Conservation (phyloP, 345 rosid species). For the Aegle marmelos region DNA sequence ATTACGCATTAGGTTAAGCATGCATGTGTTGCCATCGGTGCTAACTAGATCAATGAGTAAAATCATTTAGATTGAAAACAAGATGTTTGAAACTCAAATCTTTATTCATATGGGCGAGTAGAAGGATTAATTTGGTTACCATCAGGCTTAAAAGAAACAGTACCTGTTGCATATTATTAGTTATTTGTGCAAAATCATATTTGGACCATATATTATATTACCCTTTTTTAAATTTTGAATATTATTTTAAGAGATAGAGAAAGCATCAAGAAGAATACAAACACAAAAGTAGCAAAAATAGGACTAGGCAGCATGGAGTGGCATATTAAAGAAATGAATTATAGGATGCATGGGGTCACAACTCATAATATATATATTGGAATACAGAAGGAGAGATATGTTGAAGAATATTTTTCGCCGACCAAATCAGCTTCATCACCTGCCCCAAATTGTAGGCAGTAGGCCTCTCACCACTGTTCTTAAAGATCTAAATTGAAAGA, state of each 20-base stretch:
- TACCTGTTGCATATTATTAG: no score
- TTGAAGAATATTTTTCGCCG: background rate
- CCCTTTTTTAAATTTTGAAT: background rate
- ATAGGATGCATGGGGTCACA: background rate
- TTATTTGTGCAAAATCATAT: no score
- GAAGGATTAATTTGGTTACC: no score
- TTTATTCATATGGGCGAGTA: no score
- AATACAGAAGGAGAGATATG: no score
- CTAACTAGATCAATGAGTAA: no score
- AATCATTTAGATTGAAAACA: no score
- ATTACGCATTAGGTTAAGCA: background rate
- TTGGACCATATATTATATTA: no score
- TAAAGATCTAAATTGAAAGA: background rate
- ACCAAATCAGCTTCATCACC: background rate
- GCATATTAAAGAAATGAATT: background rate
- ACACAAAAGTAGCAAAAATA: background rate
- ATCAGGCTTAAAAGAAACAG: no score
- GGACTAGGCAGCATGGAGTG: conserved; percentile 6
- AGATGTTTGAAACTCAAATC: no score
- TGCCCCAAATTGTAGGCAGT: background rate
- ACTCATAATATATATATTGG: background rate
- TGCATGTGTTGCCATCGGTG: no score
- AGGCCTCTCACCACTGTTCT: background rate
- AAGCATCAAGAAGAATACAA: background rate
- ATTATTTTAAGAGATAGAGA: background rate